Evolutionary conservation across 305 asterid species (phyloP), one percentile per base, ranked within the genome.

Genomic region (Fraxinus ornus): DNA sequence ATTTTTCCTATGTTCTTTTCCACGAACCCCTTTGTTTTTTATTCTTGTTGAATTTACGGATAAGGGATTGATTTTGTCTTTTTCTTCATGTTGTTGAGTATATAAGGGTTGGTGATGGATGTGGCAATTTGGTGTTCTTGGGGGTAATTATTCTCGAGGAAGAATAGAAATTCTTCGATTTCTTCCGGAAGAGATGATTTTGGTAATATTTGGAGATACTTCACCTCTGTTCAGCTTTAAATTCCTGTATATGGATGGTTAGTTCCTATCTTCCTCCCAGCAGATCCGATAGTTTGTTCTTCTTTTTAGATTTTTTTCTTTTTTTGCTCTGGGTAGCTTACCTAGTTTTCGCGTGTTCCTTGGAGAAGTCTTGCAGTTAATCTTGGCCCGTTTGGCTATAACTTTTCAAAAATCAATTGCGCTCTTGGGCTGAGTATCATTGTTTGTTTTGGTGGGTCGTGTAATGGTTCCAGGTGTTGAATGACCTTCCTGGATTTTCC

Each of bases 31-130:
- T 17, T 52, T 52, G 62, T 17, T 52, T 21, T 52, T 52, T 52
- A 19, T 52, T 30, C 44, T 83, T 86, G 81, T 81, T 83, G 82
- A 79, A 77, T 41, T 74, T 82, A 19, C 85, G 89, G 93, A 90
- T 90, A 91, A 90, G 90, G 88, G 84, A 89, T 85, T 89, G 62
- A 79, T 84, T 85, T 90, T 88, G 88, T 89, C 89, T 13, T 88
- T 86, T 87, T 83, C 89, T 81, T 80, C 84, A 80, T 80, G 81
- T 85, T 77, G 79, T 78, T 35, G 81, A 79, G 82, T 84, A 89
- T 88, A 78, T 85, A 90, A 90, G 89, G 87, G 88, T 88, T 88
- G 94, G 90, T 86, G 87, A 83, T 86, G 77, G 86, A 77, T 79
- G 71, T 85, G 70, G 71, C 89, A 84, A 88, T 88, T 82, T 70